phyloP scores from a whole-genome alignment of 495 filamentous ascomycete genomes.

The Aspergillus asperescens region DNA sequence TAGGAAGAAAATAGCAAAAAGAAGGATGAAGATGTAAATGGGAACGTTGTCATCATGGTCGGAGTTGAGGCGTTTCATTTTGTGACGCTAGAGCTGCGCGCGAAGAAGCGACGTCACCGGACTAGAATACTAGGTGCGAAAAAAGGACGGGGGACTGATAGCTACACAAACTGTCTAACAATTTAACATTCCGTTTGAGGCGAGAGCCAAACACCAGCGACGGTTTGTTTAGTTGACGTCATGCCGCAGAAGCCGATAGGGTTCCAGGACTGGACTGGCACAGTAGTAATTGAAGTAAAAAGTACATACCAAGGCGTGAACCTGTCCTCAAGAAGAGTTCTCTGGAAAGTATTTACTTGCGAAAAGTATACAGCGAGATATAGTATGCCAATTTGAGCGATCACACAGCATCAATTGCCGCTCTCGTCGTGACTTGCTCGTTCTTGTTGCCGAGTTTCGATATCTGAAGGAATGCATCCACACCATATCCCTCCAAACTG shows the following conservation, averaged over 20 bases:
- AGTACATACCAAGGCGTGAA: not conserved
- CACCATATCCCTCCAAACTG: conserved; percentile 91
- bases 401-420: conserved; percentile 84
- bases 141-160: not conserved
- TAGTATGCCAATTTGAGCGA: not conserved
- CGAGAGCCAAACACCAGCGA: not conserved
- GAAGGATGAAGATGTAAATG: conserved; percentile 32
- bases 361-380: too few relatives aligned
- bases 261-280: not conserved
- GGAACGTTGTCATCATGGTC: conserved; percentile 26
- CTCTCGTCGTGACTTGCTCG: conserved; percentile 85
- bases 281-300: not conserved
- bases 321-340: not conserved
- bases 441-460: conserved; percentile 98
- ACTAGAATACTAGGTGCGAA: not conserved
- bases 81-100: conserved; percentile 18
- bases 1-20: conserved; percentile 26
- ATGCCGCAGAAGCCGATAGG: conserved; percentile 5
- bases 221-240: conserved; percentile 16
- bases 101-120: conserved; percentile 16
- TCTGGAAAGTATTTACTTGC: too few relatives aligned
- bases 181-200: not conserved
- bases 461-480: conserved; percentile 97
- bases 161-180: not conserved
- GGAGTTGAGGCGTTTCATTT: conserved; percentile 30